Evolutionary conservation across 768 basidiomycete species (phyloP).

Genomic region (Mycena vulgaris): DNA sequence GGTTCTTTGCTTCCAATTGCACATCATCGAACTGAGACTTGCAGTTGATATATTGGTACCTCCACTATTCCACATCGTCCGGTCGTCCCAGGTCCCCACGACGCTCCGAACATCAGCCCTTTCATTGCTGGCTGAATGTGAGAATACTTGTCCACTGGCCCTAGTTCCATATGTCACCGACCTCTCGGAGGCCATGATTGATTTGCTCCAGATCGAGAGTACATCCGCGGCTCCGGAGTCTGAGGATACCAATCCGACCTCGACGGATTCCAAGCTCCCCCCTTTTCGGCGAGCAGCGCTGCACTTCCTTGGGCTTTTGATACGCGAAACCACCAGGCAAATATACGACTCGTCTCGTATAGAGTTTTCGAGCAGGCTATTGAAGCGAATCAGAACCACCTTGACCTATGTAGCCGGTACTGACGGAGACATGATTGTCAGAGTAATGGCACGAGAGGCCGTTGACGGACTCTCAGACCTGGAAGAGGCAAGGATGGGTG

Average conservation of each 20-base stretch:
- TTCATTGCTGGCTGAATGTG: constrained; percentile 81
- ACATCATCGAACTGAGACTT: constrained; percentile 10
- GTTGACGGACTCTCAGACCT: constrained; percentile 68
- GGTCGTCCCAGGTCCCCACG: constrained; percentile 74
- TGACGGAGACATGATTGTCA: constrained; percentile 81
- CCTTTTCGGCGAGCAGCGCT: constrained; percentile 88
- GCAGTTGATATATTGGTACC: constrained; percentile 83
- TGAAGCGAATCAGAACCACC: constrained; percentile 70
- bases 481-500: constrained; percentile 60
- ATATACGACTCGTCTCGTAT: constrained; percentile 59
- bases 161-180: constrained; percentile 75
- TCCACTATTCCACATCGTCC: constrained; percentile 74
- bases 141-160: constrained; percentile 74
- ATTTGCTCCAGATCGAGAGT: constrained; percentile 80
- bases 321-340: constrained; percentile 72
- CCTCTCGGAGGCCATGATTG: constrained; percentile 78
- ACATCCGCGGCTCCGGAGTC: constrained; percentile 47
- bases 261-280: constrained; percentile 76
- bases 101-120: constrained; percentile 75
- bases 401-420: constrained; percentile 78
- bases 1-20: constrained; percentile 32
- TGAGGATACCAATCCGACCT: constrained; percentile 70
- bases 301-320: constrained; percentile 81
- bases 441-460: constrained; percentile 84
- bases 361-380: constrained; percentile 53